Evolutionary conservation across 208 protist species (phyloP).

Genomic region (Trichomonas gallinae): DNA sequence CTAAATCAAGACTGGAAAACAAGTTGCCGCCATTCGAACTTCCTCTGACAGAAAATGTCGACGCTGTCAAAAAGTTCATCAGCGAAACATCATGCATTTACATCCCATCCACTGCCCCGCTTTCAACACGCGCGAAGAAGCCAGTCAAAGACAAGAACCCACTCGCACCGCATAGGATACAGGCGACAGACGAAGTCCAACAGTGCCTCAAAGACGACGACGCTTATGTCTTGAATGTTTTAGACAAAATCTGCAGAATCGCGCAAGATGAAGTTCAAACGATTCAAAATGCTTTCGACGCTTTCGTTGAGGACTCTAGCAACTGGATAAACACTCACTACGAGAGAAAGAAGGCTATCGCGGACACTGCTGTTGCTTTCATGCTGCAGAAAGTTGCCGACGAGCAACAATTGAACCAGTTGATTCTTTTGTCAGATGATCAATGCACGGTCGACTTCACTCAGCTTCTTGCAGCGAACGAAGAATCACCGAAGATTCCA

Average conservation of each 20-base stretch:
- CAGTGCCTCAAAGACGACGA: background rate
- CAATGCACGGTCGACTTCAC: background rate
- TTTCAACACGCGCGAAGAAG: background rate
- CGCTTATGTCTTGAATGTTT: background rate
- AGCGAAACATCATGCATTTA: background rate
- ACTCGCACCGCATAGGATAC: background rate
- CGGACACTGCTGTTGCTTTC: background rate
- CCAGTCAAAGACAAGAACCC: background rate
- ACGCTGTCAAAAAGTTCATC: background rate
- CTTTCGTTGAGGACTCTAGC: background rate
- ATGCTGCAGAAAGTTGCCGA: background rate
- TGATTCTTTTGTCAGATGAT: background rate
- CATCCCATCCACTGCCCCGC: background rate
- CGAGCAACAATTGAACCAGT: background rate
- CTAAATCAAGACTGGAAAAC: background rate
- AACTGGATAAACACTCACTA: background rate
- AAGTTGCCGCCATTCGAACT: background rate
- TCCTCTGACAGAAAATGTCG: background rate
- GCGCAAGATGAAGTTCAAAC: background rate
- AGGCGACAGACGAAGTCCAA: background rate
- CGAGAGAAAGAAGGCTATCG: background rate
- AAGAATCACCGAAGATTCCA: conserved; percentile 12
- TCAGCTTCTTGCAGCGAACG: background rate
- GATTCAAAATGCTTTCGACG: background rate
- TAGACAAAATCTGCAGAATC: background rate